phyloP scores from a whole-genome alignment of 495 filamentous ascomycete genomes.

The Penicillium tannophilum region DNA sequence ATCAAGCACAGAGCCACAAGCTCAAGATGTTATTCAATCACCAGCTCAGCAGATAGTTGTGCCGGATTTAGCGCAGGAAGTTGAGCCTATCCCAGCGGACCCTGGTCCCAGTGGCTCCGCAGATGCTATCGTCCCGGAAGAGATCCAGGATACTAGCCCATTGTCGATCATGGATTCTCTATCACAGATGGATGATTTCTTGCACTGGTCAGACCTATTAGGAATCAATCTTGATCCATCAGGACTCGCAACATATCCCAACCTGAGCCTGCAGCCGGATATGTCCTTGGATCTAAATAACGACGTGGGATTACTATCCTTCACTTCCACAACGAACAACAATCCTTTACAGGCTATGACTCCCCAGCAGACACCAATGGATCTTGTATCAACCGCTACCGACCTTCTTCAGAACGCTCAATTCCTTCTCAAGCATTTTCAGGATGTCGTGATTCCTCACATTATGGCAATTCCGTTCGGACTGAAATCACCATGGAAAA shows the following conservation, averaged over 20 bases:
- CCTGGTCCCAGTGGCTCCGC: not conserved
- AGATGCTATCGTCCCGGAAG: constrained; percentile 10
- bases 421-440: constrained; percentile 35
- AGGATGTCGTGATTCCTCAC: constrained; percentile 34
- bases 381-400: constrained; percentile 4
- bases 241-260: constrained; percentile 16
- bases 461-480: constrained; percentile 37
- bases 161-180: constrained; percentile 30
- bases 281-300: constrained; percentile 19
- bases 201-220: constrained; percentile 39
- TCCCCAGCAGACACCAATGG: constrained; percentile 16
- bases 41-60: not conserved
- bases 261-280: constrained; percentile 23
- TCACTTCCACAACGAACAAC: constrained; percentile 4
- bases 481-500: constrained; percentile 38
- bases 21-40: not conserved
- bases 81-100: not conserved
- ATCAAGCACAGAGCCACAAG: not conserved
- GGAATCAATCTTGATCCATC: constrained; percentile 31
- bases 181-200: constrained; percentile 34
- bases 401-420: constrained; percentile 30
- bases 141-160: constrained; percentile 16
- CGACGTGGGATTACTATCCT: constrained; percentile 10
- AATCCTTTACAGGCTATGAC: constrained; percentile 8
- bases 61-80: not conserved